Evolutionary conservation across 257 asterid species (phyloP).

Genomic region (Craterostigma plantagineum): DNA sequence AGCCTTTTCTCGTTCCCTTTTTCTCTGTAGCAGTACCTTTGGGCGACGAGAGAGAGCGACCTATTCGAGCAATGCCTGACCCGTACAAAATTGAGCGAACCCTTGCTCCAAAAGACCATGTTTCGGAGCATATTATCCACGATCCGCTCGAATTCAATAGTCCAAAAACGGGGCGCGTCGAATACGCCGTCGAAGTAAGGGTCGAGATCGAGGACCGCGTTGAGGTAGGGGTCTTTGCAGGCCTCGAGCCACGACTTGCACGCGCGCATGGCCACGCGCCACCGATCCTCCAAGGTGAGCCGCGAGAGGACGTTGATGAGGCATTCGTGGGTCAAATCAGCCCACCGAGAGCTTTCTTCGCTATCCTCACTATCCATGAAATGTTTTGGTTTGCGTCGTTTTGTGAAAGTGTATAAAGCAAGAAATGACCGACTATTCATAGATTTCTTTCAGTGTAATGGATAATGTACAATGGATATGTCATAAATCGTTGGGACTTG

Average conservation of each 20-base stretch:
- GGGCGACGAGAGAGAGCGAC: constrained; percentile 41
- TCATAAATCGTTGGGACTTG: too few species aligned
- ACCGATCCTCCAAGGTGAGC: constrained; percentile 47
- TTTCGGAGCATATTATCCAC: constrained; percentile 57
- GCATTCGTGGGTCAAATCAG: constrained; percentile 66
- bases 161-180: constrained; percentile 59
- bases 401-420: too few species aligned
- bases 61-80: constrained; percentile 71
- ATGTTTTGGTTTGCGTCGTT: too few species aligned
- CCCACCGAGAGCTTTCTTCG: constrained; percentile 33
- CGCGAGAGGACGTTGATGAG: constrained; percentile 57
- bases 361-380: constrained; percentile 27
- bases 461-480: too few species aligned
- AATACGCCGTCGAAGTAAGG: constrained; percentile 21
- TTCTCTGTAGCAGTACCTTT: constrained; percentile 28
- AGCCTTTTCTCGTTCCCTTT: neutral
- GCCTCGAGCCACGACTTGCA: constrained; percentile 67
- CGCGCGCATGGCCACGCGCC: constrained; percentile 42
- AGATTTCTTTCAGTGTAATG: too few species aligned
- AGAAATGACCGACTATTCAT: too few species aligned
- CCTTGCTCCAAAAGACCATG: constrained; percentile 44
- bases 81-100: constrained; percentile 35
- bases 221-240: constrained; percentile 56
- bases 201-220: constrained; percentile 48
- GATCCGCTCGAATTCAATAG: constrained; percentile 42